Percentiles rank a stretch among this genome's conserved stretches.
Conservation (phyloP, 805 yeast species). For the Ascoidea asiatica region DNA sequence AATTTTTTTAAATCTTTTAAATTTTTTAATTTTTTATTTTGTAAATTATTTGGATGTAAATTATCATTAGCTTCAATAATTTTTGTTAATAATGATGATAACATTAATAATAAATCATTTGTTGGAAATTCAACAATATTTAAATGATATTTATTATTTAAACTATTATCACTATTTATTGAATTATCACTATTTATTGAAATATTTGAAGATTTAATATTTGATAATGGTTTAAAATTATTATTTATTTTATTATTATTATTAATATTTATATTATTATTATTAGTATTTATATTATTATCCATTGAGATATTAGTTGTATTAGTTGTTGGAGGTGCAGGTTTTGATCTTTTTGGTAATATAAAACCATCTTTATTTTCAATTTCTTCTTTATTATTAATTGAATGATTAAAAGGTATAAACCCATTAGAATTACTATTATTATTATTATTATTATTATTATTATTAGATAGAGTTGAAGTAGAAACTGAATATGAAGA, state of each 20-base stretch:
- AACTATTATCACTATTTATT: constrained; percentile 7
- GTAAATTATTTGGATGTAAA: constrained; percentile 56
- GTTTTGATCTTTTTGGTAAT: constrained; percentile 23
- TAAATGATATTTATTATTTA: constrained; percentile 32
- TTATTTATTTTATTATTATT: constrained; percentile 8
- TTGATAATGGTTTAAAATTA: neutral
- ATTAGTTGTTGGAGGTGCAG: constrained; percentile 41
- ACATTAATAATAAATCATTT: constrained; percentile 68
- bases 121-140: constrained; percentile 79
- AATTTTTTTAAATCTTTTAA: constrained; percentile 16
- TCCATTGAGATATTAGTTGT: constrained; percentile 6
- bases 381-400: neutral
- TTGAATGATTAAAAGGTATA: neutral
- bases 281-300: constrained; percentile 6
- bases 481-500: constrained; percentile 22
- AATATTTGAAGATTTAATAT: neutral
- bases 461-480: constrained; percentile 2
- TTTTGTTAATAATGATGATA: constrained; percentile 71
- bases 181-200: neutral
- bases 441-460: constrained; percentile 1
- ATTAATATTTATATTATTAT: constrained; percentile 6
- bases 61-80: constrained; percentile 86
- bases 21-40: constrained; percentile 10
- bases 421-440: constrained; percentile 5
- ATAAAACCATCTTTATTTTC: constrained; percentile 1